Evolutionary conservation across 805 yeast genomes (phyloP).

Genomic region (Starmerella lactis-condensi): DNA sequence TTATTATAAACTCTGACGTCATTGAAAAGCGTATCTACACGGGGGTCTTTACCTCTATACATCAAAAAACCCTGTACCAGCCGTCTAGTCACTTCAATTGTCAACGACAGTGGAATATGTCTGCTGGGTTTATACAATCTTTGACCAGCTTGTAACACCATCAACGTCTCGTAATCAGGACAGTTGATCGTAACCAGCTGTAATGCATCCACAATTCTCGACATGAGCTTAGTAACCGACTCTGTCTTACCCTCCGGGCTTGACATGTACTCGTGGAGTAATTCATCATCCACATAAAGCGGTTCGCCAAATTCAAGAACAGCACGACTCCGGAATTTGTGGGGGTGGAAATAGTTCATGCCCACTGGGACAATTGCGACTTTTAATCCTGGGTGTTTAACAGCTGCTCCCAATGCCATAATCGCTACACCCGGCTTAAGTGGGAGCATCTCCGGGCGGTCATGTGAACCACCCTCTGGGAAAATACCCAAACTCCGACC

Average conservation of each 20-base stretch:
- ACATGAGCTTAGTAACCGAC: slow-evolving; percentile 55
- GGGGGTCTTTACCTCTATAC: slow-evolving; percentile 45
- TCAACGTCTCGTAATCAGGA: slow-evolving; percentile 73
- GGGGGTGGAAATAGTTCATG: slow-evolving; percentile 91
- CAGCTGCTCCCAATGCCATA: slow-evolving; percentile 93
- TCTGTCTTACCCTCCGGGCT: slow-evolving; percentile 47
- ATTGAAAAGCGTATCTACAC: slow-evolving; percentile 38
- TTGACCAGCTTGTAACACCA: slow-evolving; percentile 81
- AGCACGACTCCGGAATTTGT: slow-evolving; percentile 86
- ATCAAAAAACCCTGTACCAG: slow-evolving; percentile 65
- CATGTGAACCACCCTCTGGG: slow-evolving; percentile 98
- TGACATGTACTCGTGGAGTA: slow-evolving; percentile 45
- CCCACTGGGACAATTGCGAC: slow-evolving; percentile 92
- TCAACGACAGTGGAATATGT: slow-evolving; percentile 57
- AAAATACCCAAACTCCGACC: slow-evolving; percentile 81
- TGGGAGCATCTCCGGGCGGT: slow-evolving; percentile 77
- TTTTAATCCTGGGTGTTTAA: slow-evolving; percentile 49
- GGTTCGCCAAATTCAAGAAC: slow-evolving; percentile 90
- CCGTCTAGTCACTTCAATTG: slow-evolving; percentile 81
- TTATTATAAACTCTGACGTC: slow-evolving; percentile 56
- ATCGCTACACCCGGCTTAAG: slow-evolving; percentile 94
- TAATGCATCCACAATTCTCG: slow-evolving; percentile 51
- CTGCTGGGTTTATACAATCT: slow-evolving; percentile 61
- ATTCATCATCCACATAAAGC: slow-evolving; percentile 40
- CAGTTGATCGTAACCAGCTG: slow-evolving; percentile 75